phyloP scores from a whole-genome alignment of 768 basidiomycete genomes.

The Strobilomyces dryophilus region DNA sequence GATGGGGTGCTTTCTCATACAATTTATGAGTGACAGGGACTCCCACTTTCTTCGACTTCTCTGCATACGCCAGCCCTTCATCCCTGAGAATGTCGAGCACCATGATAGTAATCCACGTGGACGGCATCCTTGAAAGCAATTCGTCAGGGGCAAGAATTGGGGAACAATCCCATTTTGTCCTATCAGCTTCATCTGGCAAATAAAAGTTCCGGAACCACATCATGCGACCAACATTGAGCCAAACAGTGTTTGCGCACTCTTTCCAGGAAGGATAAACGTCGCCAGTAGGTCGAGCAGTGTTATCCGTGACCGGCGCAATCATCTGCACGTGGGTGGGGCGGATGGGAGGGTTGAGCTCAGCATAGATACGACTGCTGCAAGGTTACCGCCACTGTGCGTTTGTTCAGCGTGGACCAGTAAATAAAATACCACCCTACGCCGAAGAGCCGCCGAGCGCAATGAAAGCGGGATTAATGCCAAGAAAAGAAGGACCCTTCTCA shows the following conservation, averaged over 20 bases:
- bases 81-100: constrained; percentile 68
- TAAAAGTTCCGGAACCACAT: constrained; percentile 71
- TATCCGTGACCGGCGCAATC: constrained; percentile 73
- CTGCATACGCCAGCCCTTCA: constrained; percentile 63
- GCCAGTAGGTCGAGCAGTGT: constrained; percentile 50
- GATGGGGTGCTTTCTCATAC: constrained; percentile 67
- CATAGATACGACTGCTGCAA: constrained; percentile 63
- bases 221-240: constrained; percentile 63
- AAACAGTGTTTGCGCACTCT: constrained; percentile 56
- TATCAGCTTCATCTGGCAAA: constrained; percentile 56
- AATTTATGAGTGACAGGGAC: constrained; percentile 51
- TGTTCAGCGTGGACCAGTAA: not conserved
- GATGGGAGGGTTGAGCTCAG: constrained; percentile 43
- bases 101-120: constrained; percentile 61
- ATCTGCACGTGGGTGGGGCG: constrained; percentile 60
- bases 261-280: constrained; percentile 48
- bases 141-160: constrained; percentile 65
- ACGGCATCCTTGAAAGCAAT: constrained; percentile 47
- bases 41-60: constrained; percentile 51
- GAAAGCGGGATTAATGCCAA: constrained; percentile 45
- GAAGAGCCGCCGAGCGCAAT: constrained; percentile 75
- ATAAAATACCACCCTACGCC: constrained; percentile 38
- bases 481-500: constrained; percentile 40
- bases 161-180: constrained; percentile 66
- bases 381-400: constrained; percentile 61